These are phyloP conservation scores for Aquanectria penicillioides DNA, from an alignment of 2,329 filamentous ascomycete genomes.

Conservation along the genomic window DNA sequence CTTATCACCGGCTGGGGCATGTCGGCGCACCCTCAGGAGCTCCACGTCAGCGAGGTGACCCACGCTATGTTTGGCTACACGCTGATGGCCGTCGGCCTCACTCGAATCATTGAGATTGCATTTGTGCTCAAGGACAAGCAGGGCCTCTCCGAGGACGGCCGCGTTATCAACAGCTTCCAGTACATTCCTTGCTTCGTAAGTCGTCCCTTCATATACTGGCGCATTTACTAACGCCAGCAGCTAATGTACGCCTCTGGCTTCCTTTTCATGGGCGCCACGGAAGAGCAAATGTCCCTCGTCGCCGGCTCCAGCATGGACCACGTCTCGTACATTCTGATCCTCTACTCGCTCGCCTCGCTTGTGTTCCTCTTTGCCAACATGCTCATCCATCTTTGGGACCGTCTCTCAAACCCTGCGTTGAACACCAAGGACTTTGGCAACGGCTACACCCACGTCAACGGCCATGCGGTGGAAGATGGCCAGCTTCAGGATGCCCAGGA, in stretches of 20 bases:
- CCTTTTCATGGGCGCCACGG: conserved; percentile 96
- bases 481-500: conserved; percentile 85
- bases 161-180: conserved; percentile 72
- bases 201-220: conserved; percentile 31
- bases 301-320: conserved; percentile 81
- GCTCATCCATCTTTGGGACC: conserved; percentile 85
- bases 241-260: conserved; percentile 92
- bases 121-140: conserved; percentile 83
- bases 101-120: conserved; percentile 88
- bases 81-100: conserved; percentile 87
- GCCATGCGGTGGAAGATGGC: conserved; percentile 57
- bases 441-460: conserved; percentile 47
- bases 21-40: conserved; percentile 87
- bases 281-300: conserved; percentile 91
- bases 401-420: conserved; percentile 54
- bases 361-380: conserved; percentile 92
- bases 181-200: conserved; percentile 66
- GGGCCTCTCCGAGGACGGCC: conserved; percentile 72
- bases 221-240: conserved; percentile 54
- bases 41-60: conserved; percentile 86
- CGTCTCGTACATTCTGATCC: conserved; percentile 89
- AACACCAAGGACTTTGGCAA: conserved; percentile 50
- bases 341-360: conserved; percentile 90
- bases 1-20: conserved; percentile 95
- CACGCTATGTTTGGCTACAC: conserved; percentile 94